Evolutionary conservation across 2,329 filamentous ascomycete genomes (phyloP), one percentile per base, ranked within the genome.

Genomic region (Botrytis deweyae): DNA sequence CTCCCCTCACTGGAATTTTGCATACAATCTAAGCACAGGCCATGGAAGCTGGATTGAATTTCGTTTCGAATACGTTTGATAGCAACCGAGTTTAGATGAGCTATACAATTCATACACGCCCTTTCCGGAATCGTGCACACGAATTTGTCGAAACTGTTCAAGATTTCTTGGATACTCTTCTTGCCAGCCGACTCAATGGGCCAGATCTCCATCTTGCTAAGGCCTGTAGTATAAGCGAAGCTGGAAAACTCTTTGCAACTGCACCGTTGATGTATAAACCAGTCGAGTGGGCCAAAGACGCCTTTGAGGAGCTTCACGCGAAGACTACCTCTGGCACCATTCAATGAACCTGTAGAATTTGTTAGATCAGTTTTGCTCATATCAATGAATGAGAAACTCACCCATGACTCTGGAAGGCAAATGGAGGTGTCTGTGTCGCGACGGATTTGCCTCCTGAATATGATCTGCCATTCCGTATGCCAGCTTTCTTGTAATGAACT

Each of bases 21-120:
- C 70, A 77, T 75, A 33, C 74, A 77, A 42, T 76, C 74, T 4
- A 77, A 44, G 49, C 76, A 77, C 2, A 77, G 49, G 18, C 76
- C 75, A 25, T 74, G 29, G 33, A 75, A 77, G 18, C 75, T 29
- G 9, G 25, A 20, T 29, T 69, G 44, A 4, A 69, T 38, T 20
- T n/a, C 12, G 29, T 4, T 12, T 44, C 40, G n/a, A 46, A 65
- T 42, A 3, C 16, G n/a, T 8, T 12, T 42, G 18, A 65, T 22
- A 25, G n/a, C 8, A 12, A 9, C 7, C 8, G 40, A 8, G 18
- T 16, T 55, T 22, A 40, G 14, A n/a, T 22, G 38, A 2, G 1
- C 14, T 20, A 12, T 29, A 22, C 59, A 22, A 14, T 1, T 22
- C 14, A 46, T 4, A 22, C 62, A 46, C 8, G 62, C n/a, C 10